Conservation (phyloP, 73 alveolate species). For the Stentor coeruleus region DNA sequence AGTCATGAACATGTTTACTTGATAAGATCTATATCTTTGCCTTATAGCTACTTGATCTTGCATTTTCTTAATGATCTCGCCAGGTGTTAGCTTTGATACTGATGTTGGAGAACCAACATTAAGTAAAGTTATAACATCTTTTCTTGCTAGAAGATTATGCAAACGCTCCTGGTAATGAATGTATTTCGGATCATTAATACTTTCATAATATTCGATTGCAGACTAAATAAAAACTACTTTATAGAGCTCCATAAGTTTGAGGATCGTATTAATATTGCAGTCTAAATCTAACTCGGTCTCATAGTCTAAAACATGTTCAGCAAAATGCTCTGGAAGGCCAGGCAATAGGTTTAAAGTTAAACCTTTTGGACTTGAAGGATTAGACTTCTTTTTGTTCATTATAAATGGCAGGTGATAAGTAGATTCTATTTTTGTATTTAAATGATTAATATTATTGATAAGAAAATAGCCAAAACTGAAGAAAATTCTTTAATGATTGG, state of each 20-base stretch:
- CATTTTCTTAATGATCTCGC: neutral
- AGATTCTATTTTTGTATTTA: no score
- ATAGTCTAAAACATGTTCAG: slow-evolving; percentile 21
- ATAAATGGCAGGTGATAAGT: no score
- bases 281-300: slow-evolving; percentile 15
- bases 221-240: neutral
- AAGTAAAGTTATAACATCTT: slow-evolving; percentile 15
- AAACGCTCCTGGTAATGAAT: slow-evolving; percentile 26
- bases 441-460: no score
- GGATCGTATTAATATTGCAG: neutral
- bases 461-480: no score
- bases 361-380: neutral
- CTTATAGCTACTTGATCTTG: neutral
- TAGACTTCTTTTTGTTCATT: neutral
- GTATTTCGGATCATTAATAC: neutral
- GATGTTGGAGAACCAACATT: neutral
- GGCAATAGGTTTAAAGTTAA: neutral
- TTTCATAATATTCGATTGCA: slow-evolving; percentile 25
- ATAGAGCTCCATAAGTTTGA: slow-evolving; percentile 11
- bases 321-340: slow-evolving; percentile 12
- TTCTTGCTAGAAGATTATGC: slow-evolving; percentile 19
- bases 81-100: neutral
- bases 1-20: neutral
- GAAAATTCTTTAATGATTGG: no score
- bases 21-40: neutral